phyloP scores from a whole-genome alignment of 192 early-diverging fungal genomes.

The Coemansia sp. region DNA sequence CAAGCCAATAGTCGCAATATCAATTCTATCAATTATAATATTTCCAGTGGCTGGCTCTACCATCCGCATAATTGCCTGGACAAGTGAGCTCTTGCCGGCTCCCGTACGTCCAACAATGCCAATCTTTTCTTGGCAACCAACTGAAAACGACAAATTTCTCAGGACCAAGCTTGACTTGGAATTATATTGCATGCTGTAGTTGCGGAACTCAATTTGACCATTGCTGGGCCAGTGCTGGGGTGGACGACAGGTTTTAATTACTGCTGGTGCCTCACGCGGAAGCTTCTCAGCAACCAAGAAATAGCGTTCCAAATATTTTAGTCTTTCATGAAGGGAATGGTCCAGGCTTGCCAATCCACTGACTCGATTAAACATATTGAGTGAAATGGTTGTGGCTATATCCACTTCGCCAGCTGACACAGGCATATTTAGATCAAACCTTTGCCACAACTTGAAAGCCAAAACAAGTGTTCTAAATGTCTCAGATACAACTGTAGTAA shows the following conservation, averaged over 20 bases:
- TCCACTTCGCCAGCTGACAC: conserved; percentile 17
- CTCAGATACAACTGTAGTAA: neutral
- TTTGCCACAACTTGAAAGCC: conserved; percentile 7
- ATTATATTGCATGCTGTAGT: conserved; percentile 27
- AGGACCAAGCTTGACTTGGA: conserved; percentile 6
- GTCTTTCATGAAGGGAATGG: neutral
- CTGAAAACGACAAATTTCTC: conserved; percentile 52
- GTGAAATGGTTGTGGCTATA: neutral
- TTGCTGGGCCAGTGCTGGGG: conserved; percentile 59
- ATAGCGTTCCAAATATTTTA: neutral
- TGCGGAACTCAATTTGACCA: conserved; percentile 62
- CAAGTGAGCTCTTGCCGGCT: conserved; percentile 66
- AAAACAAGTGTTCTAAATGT: conserved; percentile 1
- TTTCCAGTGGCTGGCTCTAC: conserved; percentile 57
- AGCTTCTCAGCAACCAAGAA: neutral
- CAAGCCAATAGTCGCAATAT: conserved; percentile 58
- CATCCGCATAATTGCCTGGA: conserved; percentile 64
- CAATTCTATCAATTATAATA: conserved; percentile 65
- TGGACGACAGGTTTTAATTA: conserved; percentile 57
- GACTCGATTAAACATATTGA: neutral
- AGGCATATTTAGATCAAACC: neutral
- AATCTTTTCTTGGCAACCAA: conserved; percentile 65
- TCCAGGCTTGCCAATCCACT: neutral
- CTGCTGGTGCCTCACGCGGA: conserved; percentile 58
- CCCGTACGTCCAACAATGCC: conserved; percentile 91